Percentiles rank a stretch among this genome's conserved stretches.
Evolutionary conservation across 305 asterid species (phyloP).

Genomic region (Solanum aculeatissimum): DNA sequence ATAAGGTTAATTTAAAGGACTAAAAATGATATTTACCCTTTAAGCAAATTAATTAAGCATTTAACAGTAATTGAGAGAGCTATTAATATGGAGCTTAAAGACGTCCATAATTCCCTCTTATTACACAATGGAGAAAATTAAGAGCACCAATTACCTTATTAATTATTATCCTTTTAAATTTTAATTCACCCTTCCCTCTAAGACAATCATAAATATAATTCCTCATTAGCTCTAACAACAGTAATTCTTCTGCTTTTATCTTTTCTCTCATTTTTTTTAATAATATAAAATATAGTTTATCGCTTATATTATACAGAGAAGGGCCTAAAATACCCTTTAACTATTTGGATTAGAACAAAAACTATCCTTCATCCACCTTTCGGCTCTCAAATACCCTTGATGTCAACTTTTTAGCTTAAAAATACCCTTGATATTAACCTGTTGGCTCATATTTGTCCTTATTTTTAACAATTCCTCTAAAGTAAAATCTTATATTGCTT

Average conservation of each 20-base stretch:
- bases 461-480: too few species aligned
- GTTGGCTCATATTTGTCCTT: too few species aligned
- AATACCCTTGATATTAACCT: too few species aligned
- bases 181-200: neutral
- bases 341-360: too few species aligned
- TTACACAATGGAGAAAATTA: neutral
- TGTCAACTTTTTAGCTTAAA: too few species aligned
- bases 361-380: too few species aligned
- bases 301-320: too few species aligned
- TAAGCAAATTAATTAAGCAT: neutral
- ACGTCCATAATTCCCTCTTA: neutral
- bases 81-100: neutral
- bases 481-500: too few species aligned
- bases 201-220: neutral
- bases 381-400: rapidly evolving
- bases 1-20: neutral
- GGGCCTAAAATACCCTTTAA: too few species aligned
- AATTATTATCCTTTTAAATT: neutral
- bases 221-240: neutral
- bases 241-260: neutral
- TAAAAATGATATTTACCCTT: neutral
- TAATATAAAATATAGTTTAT: neutral
- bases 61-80: neutral
- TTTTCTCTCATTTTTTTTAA: neutral
- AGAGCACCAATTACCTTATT: neutral